Evolutionary conservation across 2,329 filamentous ascomycete species (phyloP), one percentile per base, ranked within the genome.

Genomic region (Pseudogymnoascus sp.): DNA sequence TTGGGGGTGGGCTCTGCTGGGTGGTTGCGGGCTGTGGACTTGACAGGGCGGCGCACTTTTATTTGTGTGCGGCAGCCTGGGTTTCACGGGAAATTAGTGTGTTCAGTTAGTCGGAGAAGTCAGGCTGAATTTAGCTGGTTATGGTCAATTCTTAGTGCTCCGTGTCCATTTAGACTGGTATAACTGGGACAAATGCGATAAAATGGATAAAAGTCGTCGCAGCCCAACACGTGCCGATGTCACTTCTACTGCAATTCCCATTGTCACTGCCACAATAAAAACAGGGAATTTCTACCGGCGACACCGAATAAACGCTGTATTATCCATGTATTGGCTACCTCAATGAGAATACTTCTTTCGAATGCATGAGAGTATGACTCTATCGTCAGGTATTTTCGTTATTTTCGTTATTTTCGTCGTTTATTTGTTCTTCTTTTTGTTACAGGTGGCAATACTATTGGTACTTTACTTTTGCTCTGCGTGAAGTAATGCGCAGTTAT

Each of bases 11-110:
- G 21, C 21, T 21, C 21, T 21, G 21, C 21, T 21, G 21, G 21
- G 21, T 21, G 21, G 1, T 21, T 24, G 40, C 26, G 40, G 40
- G n/a, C 40, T 44, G 31, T 7, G 21, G 21, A 9, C 24, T 17
- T 24, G 40, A 44, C 17, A 44, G 21, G 36, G 40, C 40, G 11
- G 21, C 21, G 40, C 5, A 44, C 21, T 24, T 41, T 44, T 44
- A 26, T 44, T 26, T 44, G 13, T 47, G 40, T 26, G 41, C 26
- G 41, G 21, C 41, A 47, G 41, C 5, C 41, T 47, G 41, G 41
- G 41, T 47, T 47, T 47, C 21, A 47, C 11, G 41, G 41, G 37
- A 47, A 47, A 47, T 47, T 47, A 47, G 41, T 47, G 41, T 47
- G 41, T 47, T 47, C 40, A 44, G 39, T 13, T 40, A 17, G n/a